These are phyloP conservation scores for Eruca vesicaria DNA, from an alignment of 441 rosid species.

Conservation along the genomic window DNA sequence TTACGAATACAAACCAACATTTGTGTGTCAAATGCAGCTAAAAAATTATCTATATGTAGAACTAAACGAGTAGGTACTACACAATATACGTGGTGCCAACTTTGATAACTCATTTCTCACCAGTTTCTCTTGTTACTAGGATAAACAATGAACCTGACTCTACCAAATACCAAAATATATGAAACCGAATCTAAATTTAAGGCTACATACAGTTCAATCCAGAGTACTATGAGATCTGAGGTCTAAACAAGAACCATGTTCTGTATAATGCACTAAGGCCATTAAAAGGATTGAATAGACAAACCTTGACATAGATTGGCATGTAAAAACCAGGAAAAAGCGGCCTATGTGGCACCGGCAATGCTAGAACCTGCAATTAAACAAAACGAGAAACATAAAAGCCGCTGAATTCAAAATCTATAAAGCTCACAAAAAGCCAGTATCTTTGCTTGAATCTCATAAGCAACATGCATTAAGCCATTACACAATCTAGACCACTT, in stretches of 20 bases:
- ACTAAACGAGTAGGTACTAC: not conserved
- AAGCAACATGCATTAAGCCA: not conserved
- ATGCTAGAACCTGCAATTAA: conserved; percentile 56
- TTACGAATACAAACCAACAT: not conserved
- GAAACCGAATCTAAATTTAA: not conserved
- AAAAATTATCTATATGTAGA: not conserved
- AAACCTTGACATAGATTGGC: conserved; percentile 98
- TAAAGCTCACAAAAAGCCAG: not conserved
- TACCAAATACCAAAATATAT: not conserved
- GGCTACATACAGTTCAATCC: not conserved
- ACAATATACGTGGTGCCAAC: not conserved
- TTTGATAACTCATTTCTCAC: not conserved
- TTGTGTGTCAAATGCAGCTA: not conserved
- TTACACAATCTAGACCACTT: not conserved
- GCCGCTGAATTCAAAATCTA: not conserved
- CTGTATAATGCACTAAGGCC: not conserved
- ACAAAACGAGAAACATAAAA: not conserved
- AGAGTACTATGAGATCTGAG: no score
- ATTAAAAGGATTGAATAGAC: not conserved
- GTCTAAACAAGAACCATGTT: not conserved
- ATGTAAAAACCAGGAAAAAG: conserved; percentile 98
- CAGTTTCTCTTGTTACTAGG: not conserved
- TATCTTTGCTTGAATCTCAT: not conserved
- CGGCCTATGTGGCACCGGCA: conserved; percentile 92
- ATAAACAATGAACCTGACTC: not conserved